phyloP scores from a whole-genome alignment of 2,329 filamentous ascomycete genomes.

The Chaetomiaceae sp. region DNA sequence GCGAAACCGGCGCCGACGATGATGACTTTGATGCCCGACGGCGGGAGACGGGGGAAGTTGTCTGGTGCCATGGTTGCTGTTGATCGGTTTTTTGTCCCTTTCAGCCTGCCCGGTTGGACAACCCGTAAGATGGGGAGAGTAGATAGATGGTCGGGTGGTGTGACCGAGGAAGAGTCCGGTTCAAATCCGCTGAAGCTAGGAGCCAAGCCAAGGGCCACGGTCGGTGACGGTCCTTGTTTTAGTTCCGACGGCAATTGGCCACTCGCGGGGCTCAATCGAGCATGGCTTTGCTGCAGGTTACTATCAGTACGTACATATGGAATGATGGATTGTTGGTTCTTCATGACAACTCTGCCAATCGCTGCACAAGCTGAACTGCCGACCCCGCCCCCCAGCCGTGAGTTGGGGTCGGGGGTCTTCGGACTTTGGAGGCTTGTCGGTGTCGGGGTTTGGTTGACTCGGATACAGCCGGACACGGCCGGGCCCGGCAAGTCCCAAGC shows the following conservation, averaged over 20 bases:
- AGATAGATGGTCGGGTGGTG: background rate
- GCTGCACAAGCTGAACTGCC: constrained; percentile 2
- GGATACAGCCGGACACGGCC: too few relatives aligned
- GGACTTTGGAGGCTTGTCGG: background rate
- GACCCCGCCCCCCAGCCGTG: constrained; percentile 2
- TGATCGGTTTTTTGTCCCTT: background rate
- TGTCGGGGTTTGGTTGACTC: too few relatives aligned
- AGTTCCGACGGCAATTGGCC: constrained; percentile 8
- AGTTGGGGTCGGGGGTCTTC: background rate
- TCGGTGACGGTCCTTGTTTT: constrained; percentile 12
- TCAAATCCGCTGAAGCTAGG: background rate
- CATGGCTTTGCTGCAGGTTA: background rate
- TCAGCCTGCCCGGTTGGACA: too few relatives aligned
- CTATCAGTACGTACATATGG: too few relatives aligned
- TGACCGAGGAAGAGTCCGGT: background rate
- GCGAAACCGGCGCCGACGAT: constrained; percentile 54
- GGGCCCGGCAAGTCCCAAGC: too few relatives aligned
- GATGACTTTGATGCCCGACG: constrained; percentile 43
- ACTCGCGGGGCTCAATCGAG: background rate
- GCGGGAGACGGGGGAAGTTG: constrained; percentile 18
- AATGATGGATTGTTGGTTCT: constrained; percentile 1
- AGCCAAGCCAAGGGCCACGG: too few relatives aligned
- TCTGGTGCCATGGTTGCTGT: background rate
- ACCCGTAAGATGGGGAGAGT: background rate
- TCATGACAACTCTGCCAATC: background rate